Evolutionary conservation across 306 rosid species (phyloP), one percentile per base, ranked within the genome.

Genomic region (Pachyrhizus erosus): DNA sequence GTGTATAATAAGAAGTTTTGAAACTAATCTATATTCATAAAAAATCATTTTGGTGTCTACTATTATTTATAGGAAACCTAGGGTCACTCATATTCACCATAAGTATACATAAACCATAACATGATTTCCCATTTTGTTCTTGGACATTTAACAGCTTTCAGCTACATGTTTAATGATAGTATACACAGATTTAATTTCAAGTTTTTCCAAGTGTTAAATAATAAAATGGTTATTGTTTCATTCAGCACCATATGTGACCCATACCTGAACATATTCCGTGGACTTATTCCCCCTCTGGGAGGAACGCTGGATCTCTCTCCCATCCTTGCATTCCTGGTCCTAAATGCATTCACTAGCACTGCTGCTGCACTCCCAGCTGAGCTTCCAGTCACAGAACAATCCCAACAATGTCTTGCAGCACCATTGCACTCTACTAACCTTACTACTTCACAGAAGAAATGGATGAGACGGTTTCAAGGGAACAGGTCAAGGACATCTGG

Each of bases 301-400:
- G 99, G 99, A 71, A 89, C 98, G 24, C 81, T 96, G 76, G 99
- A 96, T 87, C 90, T 96, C 20, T 96, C 99, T 51, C 99, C 99
- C 78, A 96, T 96, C 27, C 86, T 96, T 78, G 99, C 99, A 18
- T 92, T 93, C 80, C 73, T 92, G 79, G 92, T 93, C 74, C 87
- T 96, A 13, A 96, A 93, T 84, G 97, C 88, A 69, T 96, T 96
- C 79, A 96, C 98, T 2, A 93, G 98, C 91, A 87, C 96, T 31
- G 98, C 99, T 51, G 75, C 99, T 29, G 99, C 99, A n/a, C 91
- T 96, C 70, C 98, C 98, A 58, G 99, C 99, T 1, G 99, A 96
- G 86, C 97, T 93, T 80, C 97, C 99, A 9, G 75, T 48, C 64
- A 9, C 89, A 23, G 85, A 82, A 73, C 86, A 89, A 48, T 75